Evolutionary conservation across 208 protist genomes (phyloP), one percentile per base, ranked within the genome.

Genomic region (Trypanosoma melophagium): DNA sequence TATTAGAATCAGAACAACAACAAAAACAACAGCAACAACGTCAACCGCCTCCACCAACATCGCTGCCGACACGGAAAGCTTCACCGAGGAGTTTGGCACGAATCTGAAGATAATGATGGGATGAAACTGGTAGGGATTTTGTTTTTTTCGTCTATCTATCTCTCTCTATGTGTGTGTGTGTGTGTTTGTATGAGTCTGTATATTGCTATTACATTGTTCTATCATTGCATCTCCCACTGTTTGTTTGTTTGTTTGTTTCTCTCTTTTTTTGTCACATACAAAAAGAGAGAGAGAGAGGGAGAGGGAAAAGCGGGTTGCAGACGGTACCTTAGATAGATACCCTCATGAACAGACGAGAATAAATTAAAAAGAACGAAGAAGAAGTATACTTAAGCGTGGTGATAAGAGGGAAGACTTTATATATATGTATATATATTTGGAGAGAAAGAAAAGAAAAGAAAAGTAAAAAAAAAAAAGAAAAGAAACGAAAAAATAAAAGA

Each of bases 31-130:
- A 35, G 5, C 28, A 35, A 35, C 28, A 24, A n/a, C 67, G 5
- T 35, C 67, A 35, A 19, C 67, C 54, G 9, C 58, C 67, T 10
- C 60, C 44, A 14, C 28, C 66, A 60, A 8, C 16, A 22, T 13
- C 35, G 24, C 60, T 13, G 17, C 8, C 12, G 8, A 16, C 44
- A 54, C 13, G 28, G 44, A 28, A 47, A 12, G 24, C 19, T 4
- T 8, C 25, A 13, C 12, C 7, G 13, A 22, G 3, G 24, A 22
- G 56, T n/a, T 0, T 0, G 7, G 17, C 13, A 38, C 3, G 7
- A 0, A 1, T 17, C 54, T 21, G 0, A 2, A 31, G 24, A n/a
- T 16, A 7, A 38, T 40, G 22, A 58, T 12, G 24, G 1, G 4
- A 53, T 21, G 17, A 9, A 28, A 10, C 49, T 24, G 47, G 22